phyloP scores from a whole-genome alignment of 371 early-diverging fungal genomes.

The Apophysomyces trapeziformis region DNA sequence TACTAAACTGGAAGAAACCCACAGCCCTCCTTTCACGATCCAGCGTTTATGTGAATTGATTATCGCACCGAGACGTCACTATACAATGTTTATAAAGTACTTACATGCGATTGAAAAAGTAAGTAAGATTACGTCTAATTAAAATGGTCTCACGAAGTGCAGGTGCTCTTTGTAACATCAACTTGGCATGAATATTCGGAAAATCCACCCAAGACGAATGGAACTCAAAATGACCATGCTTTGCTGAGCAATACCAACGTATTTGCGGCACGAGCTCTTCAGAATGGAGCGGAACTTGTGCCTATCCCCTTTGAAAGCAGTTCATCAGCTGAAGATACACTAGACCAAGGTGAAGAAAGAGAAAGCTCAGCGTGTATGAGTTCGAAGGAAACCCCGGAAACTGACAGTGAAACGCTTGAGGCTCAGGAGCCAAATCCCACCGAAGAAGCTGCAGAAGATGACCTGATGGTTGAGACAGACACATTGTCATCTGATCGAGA shows the following conservation, averaged over 20 bases:
- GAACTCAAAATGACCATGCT: conserved; percentile 8
- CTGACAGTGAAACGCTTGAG: neutral
- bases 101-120: conserved; percentile 66
- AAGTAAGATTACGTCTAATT: conserved; percentile 7
- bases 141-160: neutral
- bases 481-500: too few relatives aligned
- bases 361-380: neutral
- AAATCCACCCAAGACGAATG: conserved; percentile 17
- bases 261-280: conserved; percentile 8
- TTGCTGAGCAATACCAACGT: neutral
- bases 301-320: conserved; percentile 24
- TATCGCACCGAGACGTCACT: conserved; percentile 51
- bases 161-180: conserved; percentile 45
- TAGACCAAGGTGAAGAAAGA: neutral
- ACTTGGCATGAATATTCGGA: conserved; percentile 39
- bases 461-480: too few relatives aligned
- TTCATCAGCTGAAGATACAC: neutral
- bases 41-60: conserved; percentile 62
- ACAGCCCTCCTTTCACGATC: conserved; percentile 61
- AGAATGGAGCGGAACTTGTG: conserved; percentile 25
- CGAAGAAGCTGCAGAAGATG: too few relatives aligned
- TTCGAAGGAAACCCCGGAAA: neutral
- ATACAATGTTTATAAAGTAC: conserved; percentile 59
- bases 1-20: neutral
- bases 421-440: too few relatives aligned